Base-by-base conservation (phyloP, 768 basidiomycete genomes). In the Tremella mesenterica region DNA sequence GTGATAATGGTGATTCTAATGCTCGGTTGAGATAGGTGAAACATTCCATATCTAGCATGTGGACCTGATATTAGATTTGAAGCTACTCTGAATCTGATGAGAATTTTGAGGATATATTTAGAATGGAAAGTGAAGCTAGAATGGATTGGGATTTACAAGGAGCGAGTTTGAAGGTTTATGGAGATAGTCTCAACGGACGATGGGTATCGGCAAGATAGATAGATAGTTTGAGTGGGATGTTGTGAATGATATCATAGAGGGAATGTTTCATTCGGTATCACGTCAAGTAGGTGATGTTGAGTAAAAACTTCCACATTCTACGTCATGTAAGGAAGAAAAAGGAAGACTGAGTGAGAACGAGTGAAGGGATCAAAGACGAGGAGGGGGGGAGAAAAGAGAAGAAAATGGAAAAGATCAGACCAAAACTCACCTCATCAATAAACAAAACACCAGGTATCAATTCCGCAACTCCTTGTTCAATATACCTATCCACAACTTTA, bases 1-100 rank as follows among this genome's bases (percentile, higher is more conserved):
- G 95, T 2, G 95, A 91, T 84, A 99, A 89, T 2, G 88, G 83
- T 0, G 90, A 91, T 74, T 97, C 95, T 43, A 99, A 80, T 8
- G 96, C 81, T 10, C 90, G 85, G 73, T 97, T 97, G 31, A 99
- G 81, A 75, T 93, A 99, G 4, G 95, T 96, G 77, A 97, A 99
- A 73, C 92, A 96, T 73, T 99, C 95, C 65, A 97, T 92, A 73
- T 99, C 95, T 56, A 99, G 83, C 93, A 97, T 97, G 76, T 99
- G 95, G 21, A 97, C 93, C 91, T 95, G 65, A 5, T 12, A 20
- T 49, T 29, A 48, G 52, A 31, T 10, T 13, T 49, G 29, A 49
- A 33, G 18, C 31, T 16, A n/a, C n/a, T n/a, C n/a, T n/a, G n/a
- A n/a, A n/a, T n/a, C n/a, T n/a, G n/a, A n/a, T n/a, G 27, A 5